These are phyloP conservation scores for Eucalyptus pumila DNA, from an alignment of 345 rosid genomes.

Conservation along the genomic window DNA sequence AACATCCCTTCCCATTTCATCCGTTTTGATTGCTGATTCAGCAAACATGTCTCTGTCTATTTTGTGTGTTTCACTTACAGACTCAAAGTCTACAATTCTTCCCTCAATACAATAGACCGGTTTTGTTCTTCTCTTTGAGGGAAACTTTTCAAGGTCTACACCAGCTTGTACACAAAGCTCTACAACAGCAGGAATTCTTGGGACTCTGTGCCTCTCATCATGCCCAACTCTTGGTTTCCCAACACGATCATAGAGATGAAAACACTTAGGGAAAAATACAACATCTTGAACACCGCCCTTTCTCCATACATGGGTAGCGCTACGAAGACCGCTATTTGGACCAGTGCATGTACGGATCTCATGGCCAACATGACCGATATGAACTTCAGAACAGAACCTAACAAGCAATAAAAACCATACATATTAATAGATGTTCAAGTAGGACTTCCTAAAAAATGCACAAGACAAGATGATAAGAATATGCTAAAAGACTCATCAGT, in stretches of 20 bases:
- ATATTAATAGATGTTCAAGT: not conserved
- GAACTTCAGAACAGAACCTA: constrained; percentile 70
- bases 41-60: not conserved
- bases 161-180: constrained; percentile 91
- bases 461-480: not conserved
- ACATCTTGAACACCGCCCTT: constrained; percentile 48
- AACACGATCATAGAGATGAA: constrained; percentile 79
- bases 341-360: constrained; percentile 76
- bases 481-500: not conserved
- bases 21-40: not conserved
- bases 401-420: not conserved
- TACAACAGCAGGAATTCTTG: constrained; percentile 53
- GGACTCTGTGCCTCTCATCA: constrained; percentile 37
- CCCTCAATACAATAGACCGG: constrained; percentile 89
- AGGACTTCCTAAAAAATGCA: not conserved
- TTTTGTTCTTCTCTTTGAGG: constrained; percentile 56
- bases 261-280: constrained; percentile 56
- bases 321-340: constrained; percentile 49
- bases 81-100: constrained; percentile 77
- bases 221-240: constrained; percentile 70
- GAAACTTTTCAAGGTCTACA: constrained; percentile 48
- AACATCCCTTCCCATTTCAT: not conserved
- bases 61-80: constrained; percentile 1
- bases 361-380: constrained; percentile 59
- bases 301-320: constrained; percentile 70